Base-by-base conservation (phyloP, 2,329 filamentous ascomycete species). In the Madurella mycetomatis region DNA sequence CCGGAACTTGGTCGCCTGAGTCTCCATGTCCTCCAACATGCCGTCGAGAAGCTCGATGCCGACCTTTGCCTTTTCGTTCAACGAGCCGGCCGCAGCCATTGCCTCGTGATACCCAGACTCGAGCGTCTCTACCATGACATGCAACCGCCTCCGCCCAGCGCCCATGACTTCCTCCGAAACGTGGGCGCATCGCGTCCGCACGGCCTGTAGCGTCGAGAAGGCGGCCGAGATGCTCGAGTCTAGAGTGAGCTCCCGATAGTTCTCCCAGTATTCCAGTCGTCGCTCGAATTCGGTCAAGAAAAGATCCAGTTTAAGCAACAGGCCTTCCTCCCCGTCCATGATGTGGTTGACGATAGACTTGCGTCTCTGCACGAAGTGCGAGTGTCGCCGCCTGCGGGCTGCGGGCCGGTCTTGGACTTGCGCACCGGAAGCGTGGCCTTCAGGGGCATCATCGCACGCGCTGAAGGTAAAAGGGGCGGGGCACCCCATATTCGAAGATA, bases 81-180 rank as follows among this genome's bases (percentile, higher is more conserved):
- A 73, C 0, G 90, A 92, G 67, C 90, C 92, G 60, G 92, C 90
- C 2, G 88, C 88, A 15, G 82, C 86, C 60, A 99, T 73, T 1
- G 88, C 91, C 63, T 94, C 89, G 59, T 95, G 86, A 71, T 96
- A 99, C 60, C 89, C 82, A 30, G 81, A 80, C 70, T 99, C 94
- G 13, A 99, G 76, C 0, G 91, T 96, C 64, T 97, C 92, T 34
- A 99, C 90, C 75, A 97, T 86, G 55, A 97, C 83, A 60, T 90
- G 88, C 56, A 95, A 84, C 57, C 91, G 83, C 60, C 90, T 84
- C 49, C 89, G 86, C 18, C 94, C 92, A 39, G 88, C 89, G 53
- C 91, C 94, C 62, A 97, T 83, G 45, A 96, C 82, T 67, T 94
- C 92, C 58, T 90, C 92, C 1, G 92, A 95, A 17, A 92, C 91